Evolutionary conservation across 2,329 filamentous ascomycete species (phyloP).

Genomic region (Talaromyces piceae): DNA sequence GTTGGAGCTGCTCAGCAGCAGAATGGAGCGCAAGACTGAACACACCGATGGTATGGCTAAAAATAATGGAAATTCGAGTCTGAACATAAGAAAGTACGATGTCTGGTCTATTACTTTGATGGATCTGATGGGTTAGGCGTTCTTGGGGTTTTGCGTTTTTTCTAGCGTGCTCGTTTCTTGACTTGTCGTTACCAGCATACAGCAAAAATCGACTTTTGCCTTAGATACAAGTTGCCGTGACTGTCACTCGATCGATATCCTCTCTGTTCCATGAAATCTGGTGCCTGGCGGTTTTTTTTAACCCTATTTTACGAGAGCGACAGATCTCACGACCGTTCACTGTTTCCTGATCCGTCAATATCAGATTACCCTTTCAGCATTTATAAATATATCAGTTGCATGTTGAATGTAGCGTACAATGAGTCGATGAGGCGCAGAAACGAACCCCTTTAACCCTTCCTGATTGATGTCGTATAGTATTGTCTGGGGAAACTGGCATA

Average conservation of each 20-base stretch:
- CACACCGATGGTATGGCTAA: too few species aligned
- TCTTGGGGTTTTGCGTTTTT: not conserved
- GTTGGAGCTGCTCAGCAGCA: slow-evolving; percentile 55
- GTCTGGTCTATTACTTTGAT: not conserved
- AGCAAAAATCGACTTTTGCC: not conserved
- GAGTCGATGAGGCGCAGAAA: too few species aligned
- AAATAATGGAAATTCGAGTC: too few species aligned
- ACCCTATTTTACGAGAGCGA: too few species aligned
- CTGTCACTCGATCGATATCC: not conserved
- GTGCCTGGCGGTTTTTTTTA: not conserved
- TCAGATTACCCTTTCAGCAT: too few species aligned
- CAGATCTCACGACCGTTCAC: too few species aligned
- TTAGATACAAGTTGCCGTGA: not conserved
- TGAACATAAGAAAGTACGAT: too few species aligned
- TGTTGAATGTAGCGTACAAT: too few species aligned
- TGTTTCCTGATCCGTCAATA: too few species aligned
- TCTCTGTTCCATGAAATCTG: not conserved
- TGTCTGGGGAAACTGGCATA: too few species aligned
- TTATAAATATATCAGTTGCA: not conserved
- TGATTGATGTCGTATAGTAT: too few species aligned
- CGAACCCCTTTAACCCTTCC: too few species aligned
- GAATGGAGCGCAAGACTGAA: slow-evolving; percentile 16
- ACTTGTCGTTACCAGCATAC: not conserved
- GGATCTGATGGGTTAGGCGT: not conserved
- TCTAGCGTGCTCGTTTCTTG: not conserved